Evolutionary conservation across 2,329 filamentous ascomycete species (phyloP).

Genomic region (Parastagonospora nodorum): DNA sequence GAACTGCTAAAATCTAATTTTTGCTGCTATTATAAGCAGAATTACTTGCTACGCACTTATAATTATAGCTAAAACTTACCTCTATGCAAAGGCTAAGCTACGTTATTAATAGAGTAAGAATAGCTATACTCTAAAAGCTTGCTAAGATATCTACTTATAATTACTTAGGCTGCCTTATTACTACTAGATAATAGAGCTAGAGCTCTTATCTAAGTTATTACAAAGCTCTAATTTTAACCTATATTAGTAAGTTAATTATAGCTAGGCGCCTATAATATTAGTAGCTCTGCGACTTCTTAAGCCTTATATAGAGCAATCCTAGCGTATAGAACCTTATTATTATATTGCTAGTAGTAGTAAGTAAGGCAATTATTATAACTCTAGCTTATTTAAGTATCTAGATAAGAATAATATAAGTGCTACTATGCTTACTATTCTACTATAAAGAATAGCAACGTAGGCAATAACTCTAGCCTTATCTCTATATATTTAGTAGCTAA

Average conservation of each 20-base stretch:
- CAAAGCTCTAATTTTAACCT: not conserved
- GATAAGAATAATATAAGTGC: not conserved
- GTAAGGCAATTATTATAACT: not conserved
- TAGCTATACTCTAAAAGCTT: not conserved
- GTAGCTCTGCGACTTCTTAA: not conserved
- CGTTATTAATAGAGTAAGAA: not conserved
- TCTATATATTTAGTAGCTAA: not conserved
- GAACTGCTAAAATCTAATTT: not conserved
- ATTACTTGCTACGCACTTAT: not conserved
- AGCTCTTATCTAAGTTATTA: not conserved
- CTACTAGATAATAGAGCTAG: not conserved
- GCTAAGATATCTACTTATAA: not conserved
- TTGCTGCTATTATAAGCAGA: not conserved
- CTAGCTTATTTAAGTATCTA: not conserved
- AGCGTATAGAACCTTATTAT: not conserved
- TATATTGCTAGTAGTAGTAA: not conserved
- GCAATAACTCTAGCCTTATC: not conserved
- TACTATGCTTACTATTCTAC: not conserved
- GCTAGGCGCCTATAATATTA: too few species aligned
- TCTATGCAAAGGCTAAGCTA: not conserved
- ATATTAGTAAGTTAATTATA: not conserved
- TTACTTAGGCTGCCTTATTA: not conserved
- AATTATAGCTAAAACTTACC: not conserved
- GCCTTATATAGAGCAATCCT: not conserved
- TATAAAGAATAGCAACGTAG: not conserved